Conservation (phyloP, 345 rosid genomes). For the Camelina sativa region DNA sequence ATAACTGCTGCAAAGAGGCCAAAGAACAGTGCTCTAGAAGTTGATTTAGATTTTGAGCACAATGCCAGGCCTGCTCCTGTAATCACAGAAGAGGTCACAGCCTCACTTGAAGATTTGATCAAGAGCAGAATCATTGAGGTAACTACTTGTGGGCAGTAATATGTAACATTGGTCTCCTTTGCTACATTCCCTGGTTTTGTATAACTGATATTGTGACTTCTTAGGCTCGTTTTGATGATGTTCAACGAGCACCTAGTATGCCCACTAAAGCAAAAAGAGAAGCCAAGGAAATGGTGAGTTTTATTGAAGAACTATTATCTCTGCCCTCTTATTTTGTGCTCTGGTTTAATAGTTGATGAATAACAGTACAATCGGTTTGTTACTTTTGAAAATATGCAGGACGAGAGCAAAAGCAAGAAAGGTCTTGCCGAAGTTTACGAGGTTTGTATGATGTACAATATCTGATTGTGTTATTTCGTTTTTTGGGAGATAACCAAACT, state of each 20-base stretch:
- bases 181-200: conserved; percentile 8
- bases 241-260: conserved; percentile 55
- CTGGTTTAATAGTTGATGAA: conserved; percentile 13
- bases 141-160: conserved; percentile 10
- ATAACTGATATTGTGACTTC: conserved; percentile 16
- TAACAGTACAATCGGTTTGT: conserved; percentile 10
- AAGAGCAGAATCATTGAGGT: conserved; percentile 80
- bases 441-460: conserved; percentile 56
- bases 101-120: conserved; percentile 85
- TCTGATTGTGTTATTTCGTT: neutral
- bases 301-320: conserved; percentile 3
- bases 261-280: conserved; percentile 72
- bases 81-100: conserved; percentile 92
- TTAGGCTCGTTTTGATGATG: conserved; percentile 79
- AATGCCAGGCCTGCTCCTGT: conserved; percentile 92
- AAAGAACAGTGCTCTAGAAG: conserved; percentile 92
- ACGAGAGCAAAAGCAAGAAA: conserved; percentile 90
- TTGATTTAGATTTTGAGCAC: conserved; percentile 95
- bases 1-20: conserved; percentile 90
- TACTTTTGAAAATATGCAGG: conserved; percentile 56
- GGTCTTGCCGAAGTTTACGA: conserved; percentile 97
- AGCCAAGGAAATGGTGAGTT: conserved; percentile 69
- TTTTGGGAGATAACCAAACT: conserved; percentile 18
- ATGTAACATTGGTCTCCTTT: neutral
- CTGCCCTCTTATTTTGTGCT: neutral